These are phyloP conservation scores for Candida pseudofarinosa DNA, from an alignment of 805 yeast species.

Conservation along the genomic window DNA sequence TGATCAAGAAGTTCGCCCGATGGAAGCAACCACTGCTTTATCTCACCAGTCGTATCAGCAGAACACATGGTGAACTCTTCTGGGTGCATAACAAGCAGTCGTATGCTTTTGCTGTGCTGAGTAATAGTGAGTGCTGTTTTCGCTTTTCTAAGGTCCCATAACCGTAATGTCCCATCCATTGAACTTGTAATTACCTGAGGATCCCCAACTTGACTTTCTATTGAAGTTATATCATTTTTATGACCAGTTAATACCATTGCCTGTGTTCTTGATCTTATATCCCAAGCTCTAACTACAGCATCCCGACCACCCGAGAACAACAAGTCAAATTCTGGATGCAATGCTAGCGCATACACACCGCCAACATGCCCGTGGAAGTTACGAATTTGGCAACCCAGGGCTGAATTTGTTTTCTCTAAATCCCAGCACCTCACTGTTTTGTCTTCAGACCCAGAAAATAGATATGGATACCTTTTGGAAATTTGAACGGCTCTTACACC, in stretches of 20 bases:
- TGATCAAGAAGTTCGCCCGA: constrained; percentile 62
- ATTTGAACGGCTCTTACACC: constrained; percentile 74
- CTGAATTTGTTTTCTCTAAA: constrained; percentile 72
- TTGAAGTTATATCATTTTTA: constrained; percentile 65
- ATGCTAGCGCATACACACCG: constrained; percentile 76
- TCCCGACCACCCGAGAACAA: constrained; percentile 89
- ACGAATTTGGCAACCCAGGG: constrained; percentile 50
- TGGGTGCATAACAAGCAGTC: constrained; percentile 69
- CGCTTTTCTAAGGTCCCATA: constrained; percentile 91
- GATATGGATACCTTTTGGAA: constrained; percentile 75
- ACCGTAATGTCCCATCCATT: constrained; percentile 75
- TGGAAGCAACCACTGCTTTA: constrained; percentile 82
- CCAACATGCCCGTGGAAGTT: constrained; percentile 94
- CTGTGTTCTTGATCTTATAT: constrained; percentile 72
- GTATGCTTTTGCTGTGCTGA: constrained; percentile 77
- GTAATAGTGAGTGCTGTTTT: constrained; percentile 68
- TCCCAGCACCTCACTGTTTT: constrained; percentile 95
- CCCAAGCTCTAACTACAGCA: constrained; percentile 87
- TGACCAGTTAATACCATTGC: constrained; percentile 83
- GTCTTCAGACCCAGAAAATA: constrained; percentile 92
- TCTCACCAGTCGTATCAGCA: constrained; percentile 68
- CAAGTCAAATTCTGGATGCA: constrained; percentile 85
- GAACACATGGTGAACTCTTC: constrained; percentile 70
- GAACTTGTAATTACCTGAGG: constrained; percentile 86
- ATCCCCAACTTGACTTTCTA: constrained; percentile 63